phyloP scores from a whole-genome alignment of 1,284 basidiomycete genomes.

The Apiotrichum laibachii region DNA sequence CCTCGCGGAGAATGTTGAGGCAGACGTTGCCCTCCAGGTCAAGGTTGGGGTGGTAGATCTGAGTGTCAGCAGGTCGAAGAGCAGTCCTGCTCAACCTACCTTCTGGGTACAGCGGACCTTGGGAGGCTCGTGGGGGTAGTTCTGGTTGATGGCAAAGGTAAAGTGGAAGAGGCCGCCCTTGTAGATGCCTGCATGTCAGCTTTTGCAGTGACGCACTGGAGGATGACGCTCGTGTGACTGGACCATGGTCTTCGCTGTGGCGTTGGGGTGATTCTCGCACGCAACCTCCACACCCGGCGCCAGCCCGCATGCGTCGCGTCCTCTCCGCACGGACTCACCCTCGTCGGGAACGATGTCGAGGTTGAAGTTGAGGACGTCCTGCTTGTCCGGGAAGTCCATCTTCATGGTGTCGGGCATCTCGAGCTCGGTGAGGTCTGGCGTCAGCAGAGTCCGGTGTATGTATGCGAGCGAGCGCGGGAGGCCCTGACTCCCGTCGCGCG shows the following conservation, averaged over 20 bases:
- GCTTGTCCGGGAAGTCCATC: slow-evolving; percentile 85
- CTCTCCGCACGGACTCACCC: slow-evolving; percentile 58
- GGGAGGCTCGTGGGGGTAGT: slow-evolving; percentile 98
- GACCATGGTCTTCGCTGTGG: background rate
- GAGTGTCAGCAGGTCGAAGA: slow-evolving; percentile 9
- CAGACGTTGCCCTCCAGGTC: slow-evolving; percentile 97
- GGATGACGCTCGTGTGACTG: background rate
- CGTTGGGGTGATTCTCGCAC: no score
- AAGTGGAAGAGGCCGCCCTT: slow-evolving; percentile 90
- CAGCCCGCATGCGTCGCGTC: background rate
- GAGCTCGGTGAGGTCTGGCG: slow-evolving; percentile 87
- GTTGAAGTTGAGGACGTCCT: slow-evolving; percentile 92
- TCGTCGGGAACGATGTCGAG: slow-evolving; percentile 96
- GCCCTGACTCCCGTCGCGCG: no score
- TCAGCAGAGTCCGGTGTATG: background rate
- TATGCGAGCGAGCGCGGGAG: no score
- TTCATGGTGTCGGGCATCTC: slow-evolving; percentile 95
- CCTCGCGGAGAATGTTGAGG: slow-evolving; percentile 95
- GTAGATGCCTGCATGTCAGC: slow-evolving; percentile 80
- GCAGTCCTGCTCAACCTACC: slow-evolving; percentile 56
- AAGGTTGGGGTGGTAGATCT: slow-evolving; percentile 99
- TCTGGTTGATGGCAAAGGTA: slow-evolving; percentile 91
- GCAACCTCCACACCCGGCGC: no score
- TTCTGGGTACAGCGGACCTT: slow-evolving; percentile 97
- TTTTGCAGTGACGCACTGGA: background rate